Percentiles rank a stretch among this genome's conserved stretches.
phyloP scores from a whole-genome alignment of 1,284 basidiomycete species.

The Mycosarcoma maydis region DNA sequence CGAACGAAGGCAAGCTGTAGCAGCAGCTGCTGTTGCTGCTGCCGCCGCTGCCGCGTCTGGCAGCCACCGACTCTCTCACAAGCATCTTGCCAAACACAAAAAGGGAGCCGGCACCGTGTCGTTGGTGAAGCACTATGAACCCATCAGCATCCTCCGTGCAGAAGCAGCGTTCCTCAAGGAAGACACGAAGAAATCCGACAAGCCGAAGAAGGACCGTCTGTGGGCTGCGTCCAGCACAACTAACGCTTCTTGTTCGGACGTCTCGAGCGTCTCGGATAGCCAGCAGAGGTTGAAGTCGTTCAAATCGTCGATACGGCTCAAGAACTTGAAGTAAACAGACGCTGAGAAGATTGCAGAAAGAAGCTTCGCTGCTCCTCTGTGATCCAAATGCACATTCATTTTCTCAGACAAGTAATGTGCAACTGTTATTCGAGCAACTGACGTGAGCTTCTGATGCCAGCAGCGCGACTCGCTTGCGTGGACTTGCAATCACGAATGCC shows the following conservation, averaged over 20 bases:
- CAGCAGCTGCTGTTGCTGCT: constrained; percentile 13
- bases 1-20: constrained; percentile 20
- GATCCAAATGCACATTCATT: too few relatives aligned
- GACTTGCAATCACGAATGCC: too few relatives aligned
- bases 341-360: background rate
- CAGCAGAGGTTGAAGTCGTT: constrained; percentile 28
- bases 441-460: too few relatives aligned
- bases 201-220: constrained; percentile 21
- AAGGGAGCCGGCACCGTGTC: constrained; percentile 6
- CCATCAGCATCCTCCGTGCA: constrained; percentile 43
- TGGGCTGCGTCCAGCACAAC: constrained; percentile 8
- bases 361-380: too few relatives aligned
- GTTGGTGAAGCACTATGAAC: constrained; percentile 17
- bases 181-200: constrained; percentile 17
- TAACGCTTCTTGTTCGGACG: constrained; percentile 24
- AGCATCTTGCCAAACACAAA: constrained; percentile 32
- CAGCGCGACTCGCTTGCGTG: too few relatives aligned
- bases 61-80: constrained; percentile 15
- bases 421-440: too few relatives aligned
- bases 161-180: constrained; percentile 37
- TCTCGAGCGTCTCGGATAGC: constrained; percentile 14
- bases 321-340: constrained; percentile 14
- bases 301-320: constrained; percentile 33
- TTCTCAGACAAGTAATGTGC: too few relatives aligned
- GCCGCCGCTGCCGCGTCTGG: constrained; percentile 1